Evolutionary conservation across 2,329 filamentous ascomycete genomes (phyloP).

Genomic region (Bipolaris oryzae): DNA sequence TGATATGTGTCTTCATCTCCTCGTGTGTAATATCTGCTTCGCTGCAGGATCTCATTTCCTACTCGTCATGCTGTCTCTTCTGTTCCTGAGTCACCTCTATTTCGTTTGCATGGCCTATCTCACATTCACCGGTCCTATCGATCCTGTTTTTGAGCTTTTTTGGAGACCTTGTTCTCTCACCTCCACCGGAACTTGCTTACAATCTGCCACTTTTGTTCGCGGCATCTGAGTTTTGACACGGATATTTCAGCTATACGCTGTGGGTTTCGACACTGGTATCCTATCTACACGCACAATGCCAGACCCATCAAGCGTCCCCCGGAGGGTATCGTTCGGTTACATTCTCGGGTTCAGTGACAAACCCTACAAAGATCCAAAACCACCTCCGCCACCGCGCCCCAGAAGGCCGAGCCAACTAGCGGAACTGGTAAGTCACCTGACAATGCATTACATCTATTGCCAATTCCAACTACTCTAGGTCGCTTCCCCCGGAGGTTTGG

Average conservation of each 20-base stretch:
- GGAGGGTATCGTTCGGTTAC: conserved; percentile 35
- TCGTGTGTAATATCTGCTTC: neutral
- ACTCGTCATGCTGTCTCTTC: neutral
- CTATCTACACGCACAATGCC: conserved; percentile 18
- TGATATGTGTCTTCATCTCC: too few species aligned
- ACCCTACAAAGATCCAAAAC: conserved; percentile 35
- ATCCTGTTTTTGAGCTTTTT: too few species aligned
- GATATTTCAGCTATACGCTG: neutral
- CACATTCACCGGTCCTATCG: neutral
- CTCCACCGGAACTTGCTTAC: neutral
- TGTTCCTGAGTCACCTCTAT: neutral
- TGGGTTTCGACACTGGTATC: neutral
- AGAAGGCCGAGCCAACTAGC: conserved; percentile 13
- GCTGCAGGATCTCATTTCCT: too few species aligned
- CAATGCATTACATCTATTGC: neutral
- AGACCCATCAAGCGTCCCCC: conserved; percentile 13
- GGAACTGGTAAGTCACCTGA: conserved; percentile 18
- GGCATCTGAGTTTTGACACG: neutral
- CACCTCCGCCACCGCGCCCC: conserved; percentile 7
- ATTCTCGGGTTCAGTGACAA: conserved; percentile 39
- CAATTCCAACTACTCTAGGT: conserved; percentile 22
- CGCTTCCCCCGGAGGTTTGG: conserved; percentile 29
- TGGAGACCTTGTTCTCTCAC: neutral
- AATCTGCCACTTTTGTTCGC: neutral
- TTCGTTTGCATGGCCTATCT: neutral